Base-by-base conservation (phyloP, 208 protist species). In the Leishmania guyanensis region DNA sequence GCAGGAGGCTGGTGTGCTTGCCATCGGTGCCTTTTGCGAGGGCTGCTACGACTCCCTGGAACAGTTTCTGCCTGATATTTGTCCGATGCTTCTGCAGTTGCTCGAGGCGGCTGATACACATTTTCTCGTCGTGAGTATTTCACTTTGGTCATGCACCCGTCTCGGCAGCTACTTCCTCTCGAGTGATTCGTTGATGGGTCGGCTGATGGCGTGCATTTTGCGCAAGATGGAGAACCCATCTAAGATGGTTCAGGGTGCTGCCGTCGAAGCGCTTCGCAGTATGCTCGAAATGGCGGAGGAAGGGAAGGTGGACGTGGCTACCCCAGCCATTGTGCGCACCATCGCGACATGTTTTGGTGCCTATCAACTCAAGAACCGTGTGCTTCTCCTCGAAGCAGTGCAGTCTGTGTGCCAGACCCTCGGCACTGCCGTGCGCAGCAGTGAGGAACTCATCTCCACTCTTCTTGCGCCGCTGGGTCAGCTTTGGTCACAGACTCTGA, bases 21-120 rank as follows among this genome's bases (percentile, higher is more conserved):
- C 98, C 0, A 82, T 99, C 48, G 97, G 97, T 46, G 96, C 98
- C 14, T 94, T 98, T 76, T 89, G 92, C 70, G 95, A 98, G 56
- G 98, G 98, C 75, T 98, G 96, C 84, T 91, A 93, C 82, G 90
- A 93, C 70, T 86, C 88, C 68, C 87, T 99, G 75, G 75, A 62
- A 12, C 91, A 91, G n/a, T 95, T 96, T 82, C 86, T 98, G 50
- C 88, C 90, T 2, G 82, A 84, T 48, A 93, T 99, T 48, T 90
- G 90, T 75, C 77, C 84, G 36, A 92, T 90, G 53, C 80, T 99
- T 46, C 81, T 98, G 51, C 69, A 92, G 73, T 75, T 96, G 43
- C 88, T 98, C n/a, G 80, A 90, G 70, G 83, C 91, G 48, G 48
- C 80, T 26, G 81, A 88, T 62, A 91, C 91, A 36, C 94, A 98